Conservation (phyloP, 805 yeast species). For the Pichia cabralensis region DNA sequence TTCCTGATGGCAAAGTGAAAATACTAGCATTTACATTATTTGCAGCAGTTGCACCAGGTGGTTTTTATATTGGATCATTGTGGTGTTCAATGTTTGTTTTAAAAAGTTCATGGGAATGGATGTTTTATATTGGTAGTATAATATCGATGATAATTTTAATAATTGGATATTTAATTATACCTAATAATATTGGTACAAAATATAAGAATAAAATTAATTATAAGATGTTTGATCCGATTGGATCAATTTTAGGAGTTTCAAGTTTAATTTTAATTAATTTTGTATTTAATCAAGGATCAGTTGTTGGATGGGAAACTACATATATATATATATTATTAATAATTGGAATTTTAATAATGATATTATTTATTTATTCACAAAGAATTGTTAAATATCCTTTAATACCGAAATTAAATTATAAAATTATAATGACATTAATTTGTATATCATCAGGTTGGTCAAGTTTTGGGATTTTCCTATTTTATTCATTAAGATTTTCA, state of each 20-base stretch:
- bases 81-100: slow-evolving; percentile 41
- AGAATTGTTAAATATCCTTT: slow-evolving; percentile 24
- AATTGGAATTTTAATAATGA: slow-evolving; percentile 35
- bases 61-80: slow-evolving; percentile 46
- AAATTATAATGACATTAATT: slow-evolving; percentile 38
- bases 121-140: slow-evolving; percentile 39
- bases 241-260: slow-evolving; percentile 43
- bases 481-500: slow-evolving; percentile 45
- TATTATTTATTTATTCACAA: slow-evolving; percentile 42
- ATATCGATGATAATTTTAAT: slow-evolving; percentile 26
- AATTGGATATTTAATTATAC: slow-evolving; percentile 29
- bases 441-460: slow-evolving; percentile 65
- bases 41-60: slow-evolving; percentile 56
- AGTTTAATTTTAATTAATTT: slow-evolving; percentile 58
- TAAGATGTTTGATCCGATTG: slow-evolving; percentile 36
- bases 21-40: slow-evolving; percentile 45
- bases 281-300: slow-evolving; percentile 69
- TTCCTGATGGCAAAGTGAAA: slow-evolving; percentile 38
- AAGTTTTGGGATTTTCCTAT: slow-evolving; percentile 66
- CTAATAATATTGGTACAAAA: slow-evolving; percentile 19
- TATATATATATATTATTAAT: slow-evolving; percentile 50
- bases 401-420: slow-evolving; percentile 31
- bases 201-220: slow-evolving; percentile 7
- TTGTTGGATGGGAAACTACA: slow-evolving; percentile 53
- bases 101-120: slow-evolving; percentile 52